These are phyloP conservation scores for Neohortaea acidophila DNA, from an alignment of 495 filamentous ascomycete genomes.

Conservation along the genomic window DNA sequence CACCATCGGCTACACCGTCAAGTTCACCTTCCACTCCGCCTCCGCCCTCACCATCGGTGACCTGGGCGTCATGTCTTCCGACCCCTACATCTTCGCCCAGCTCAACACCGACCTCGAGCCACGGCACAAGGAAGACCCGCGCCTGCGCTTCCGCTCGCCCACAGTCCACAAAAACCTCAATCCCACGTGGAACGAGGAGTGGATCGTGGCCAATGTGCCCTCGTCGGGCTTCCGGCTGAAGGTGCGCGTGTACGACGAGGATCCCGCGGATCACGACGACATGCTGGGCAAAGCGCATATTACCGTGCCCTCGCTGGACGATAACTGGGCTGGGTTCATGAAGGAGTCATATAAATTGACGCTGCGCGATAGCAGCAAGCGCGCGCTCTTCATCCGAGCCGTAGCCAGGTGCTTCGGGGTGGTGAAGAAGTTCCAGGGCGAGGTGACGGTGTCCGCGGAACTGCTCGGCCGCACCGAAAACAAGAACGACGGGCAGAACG, in stretches of 20 bases:
- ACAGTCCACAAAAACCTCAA: conserved; percentile 56
- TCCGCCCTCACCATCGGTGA: conserved; percentile 70
- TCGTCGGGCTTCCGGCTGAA: conserved; percentile 64
- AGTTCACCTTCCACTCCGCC: conserved; percentile 71
- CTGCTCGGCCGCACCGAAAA: conserved; percentile 56
- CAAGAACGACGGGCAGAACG: conserved; percentile 52
- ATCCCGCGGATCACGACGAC: conserved; percentile 75
- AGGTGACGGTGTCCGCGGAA: conserved; percentile 54
- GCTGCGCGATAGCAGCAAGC: conserved; percentile 71
- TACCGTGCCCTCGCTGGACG: conserved; percentile 38
- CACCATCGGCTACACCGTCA: conserved; percentile 54
- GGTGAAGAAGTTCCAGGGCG: conserved; percentile 40
- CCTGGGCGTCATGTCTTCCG: conserved; percentile 57
- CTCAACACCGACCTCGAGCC: conserved; percentile 45
- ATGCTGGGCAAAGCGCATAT: conserved; percentile 70
- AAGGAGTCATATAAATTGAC: conserved; percentile 55
- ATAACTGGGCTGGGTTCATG: conserved; percentile 52
- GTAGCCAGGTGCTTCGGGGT: conserved; percentile 41
- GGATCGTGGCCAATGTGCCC: conserved; percentile 78
- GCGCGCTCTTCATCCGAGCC: conserved; percentile 59
- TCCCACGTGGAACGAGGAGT: conserved; percentile 69
- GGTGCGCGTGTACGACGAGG: conserved; percentile 73
- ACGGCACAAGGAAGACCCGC: conserved; percentile 67
- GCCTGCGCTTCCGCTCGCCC: conserved; percentile 54
- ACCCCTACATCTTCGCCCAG: conserved; percentile 67